A percentile compares a stretch with the other conserved stretches of the same genome.
phyloP scores from a whole-genome alignment of 768 basidiomycete genomes.

The Auriculariales sp. region DNA sequence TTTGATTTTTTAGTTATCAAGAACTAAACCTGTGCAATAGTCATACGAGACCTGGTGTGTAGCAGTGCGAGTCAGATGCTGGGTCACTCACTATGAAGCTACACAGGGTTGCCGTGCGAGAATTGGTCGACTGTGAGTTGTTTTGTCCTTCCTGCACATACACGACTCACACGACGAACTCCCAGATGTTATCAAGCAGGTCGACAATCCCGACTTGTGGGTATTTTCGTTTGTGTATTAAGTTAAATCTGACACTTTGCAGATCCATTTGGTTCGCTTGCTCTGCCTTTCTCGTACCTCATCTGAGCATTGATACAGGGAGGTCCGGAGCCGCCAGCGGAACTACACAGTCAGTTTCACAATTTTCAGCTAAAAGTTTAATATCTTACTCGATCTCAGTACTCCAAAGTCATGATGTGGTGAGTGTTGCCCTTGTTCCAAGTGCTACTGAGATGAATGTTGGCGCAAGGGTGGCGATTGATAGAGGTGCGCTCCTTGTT shows the following conservation, averaged over 20 bases:
- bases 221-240: constrained; percentile 13
- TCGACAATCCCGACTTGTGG: constrained; percentile 66
- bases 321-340: constrained; percentile 73
- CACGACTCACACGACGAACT: background rate
- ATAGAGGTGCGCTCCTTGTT: constrained; percentile 42
- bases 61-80: constrained; percentile 5
- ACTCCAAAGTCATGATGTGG: constrained; percentile 93
- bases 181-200: constrained; percentile 58
- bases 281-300: constrained; percentile 1
- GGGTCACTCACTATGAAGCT: background rate
- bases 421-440: constrained; percentile 18
- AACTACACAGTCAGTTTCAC: constrained; percentile 62
- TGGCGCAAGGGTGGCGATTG: constrained; percentile 75
- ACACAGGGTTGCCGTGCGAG: constrained; percentile 51
- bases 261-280: constrained; percentile 68
- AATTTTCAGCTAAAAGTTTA: background rate
- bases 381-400: constrained; percentile 23
- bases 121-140: constrained; percentile 59
- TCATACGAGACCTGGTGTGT: constrained; percentile 45
- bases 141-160: background rate
- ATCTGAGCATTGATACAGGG: constrained; percentile 53
- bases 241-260: background rate
- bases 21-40: constrained; percentile 13
- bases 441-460: background rate
- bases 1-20: background rate